Conservation (phyloP, 164 flowering plant genomes). For the Aristolochia californica region DNA sequence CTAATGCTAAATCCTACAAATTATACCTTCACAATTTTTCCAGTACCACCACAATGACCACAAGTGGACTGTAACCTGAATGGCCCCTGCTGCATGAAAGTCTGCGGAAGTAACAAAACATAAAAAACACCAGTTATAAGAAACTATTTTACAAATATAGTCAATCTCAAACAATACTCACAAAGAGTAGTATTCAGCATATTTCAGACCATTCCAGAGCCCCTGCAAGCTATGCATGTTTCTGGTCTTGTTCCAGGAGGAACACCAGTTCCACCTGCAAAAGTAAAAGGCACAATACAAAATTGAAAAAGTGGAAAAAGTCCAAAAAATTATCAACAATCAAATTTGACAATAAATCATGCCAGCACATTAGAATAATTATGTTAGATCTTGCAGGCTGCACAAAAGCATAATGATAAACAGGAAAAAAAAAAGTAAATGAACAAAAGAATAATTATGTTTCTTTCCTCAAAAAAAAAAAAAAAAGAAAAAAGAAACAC, state of each 20-base stretch:
- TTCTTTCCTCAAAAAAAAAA: neutral
- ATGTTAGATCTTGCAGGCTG: too few relatives aligned
- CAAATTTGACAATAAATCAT: too few relatives aligned
- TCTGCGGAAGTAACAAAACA: constrained; percentile 28
- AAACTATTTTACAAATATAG: neutral
- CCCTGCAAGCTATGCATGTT: constrained; percentile 73
- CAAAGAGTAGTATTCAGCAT: neutral
- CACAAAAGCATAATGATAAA: too few relatives aligned
- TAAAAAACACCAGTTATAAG: neutral
- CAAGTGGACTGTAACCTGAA: constrained; percentile 67
- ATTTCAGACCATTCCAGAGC: constrained; percentile 73
- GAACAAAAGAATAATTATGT: neutral
- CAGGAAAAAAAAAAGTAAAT: too few relatives aligned
- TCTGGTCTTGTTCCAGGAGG: constrained; percentile 95
- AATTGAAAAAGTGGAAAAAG: neutral
- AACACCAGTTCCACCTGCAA: constrained; percentile 86
- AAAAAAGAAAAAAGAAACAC: too few relatives aligned
- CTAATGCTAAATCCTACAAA: neutral
- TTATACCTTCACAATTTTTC: constrained; percentile 61
- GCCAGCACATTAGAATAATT: too few relatives aligned
- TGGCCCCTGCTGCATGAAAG: constrained; percentile 48
- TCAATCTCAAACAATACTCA: neutral
- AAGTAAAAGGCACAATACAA: neutral
- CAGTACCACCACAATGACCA: constrained; percentile 63
- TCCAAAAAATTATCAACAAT: too few relatives aligned